These are phyloP conservation scores for Coemansia sp. DNA, from an alignment of 192 early-diverging fungal genomes.

Conservation along the genomic window DNA sequence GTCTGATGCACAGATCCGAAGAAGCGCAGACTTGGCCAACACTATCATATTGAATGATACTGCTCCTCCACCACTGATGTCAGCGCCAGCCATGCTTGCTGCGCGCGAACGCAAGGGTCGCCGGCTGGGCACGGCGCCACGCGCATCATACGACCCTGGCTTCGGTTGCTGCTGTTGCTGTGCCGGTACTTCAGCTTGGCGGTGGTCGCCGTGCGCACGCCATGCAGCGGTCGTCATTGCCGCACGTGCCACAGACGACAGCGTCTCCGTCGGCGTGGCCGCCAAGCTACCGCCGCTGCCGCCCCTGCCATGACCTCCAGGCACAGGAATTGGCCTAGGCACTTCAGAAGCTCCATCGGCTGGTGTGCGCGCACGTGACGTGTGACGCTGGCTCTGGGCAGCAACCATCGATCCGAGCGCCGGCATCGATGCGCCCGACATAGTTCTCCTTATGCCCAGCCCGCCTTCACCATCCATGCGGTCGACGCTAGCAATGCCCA, in stretches of 20 bases:
- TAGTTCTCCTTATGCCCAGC: slow-evolving; percentile 15
- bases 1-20: slow-evolving; percentile 36
- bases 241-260: slow-evolving; percentile 20
- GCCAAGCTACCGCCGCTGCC: slow-evolving; percentile 15
- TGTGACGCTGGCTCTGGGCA: slow-evolving; percentile 2
- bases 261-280: slow-evolving; percentile 20
- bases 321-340: slow-evolving; percentile 11
- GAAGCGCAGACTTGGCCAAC: slow-evolving; percentile 46
- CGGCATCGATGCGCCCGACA: slow-evolving; percentile 29
- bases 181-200: not conserved
- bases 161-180: not conserved
- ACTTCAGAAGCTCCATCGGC: not conserved
- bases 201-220: slow-evolving; percentile 6
- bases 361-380: not conserved
- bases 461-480: not conserved
- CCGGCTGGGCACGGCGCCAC: slow-evolving; percentile 8
- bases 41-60: slow-evolving; percentile 48
- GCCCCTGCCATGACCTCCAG: not conserved
- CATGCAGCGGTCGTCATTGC: slow-evolving; percentile 22
- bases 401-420: slow-evolving; percentile 6
- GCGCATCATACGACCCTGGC: not conserved
- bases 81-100: slow-evolving; percentile 4
- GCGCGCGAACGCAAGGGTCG: slow-evolving; percentile 9
- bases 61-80: slow-evolving; percentile 9
- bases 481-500: not conserved